These are phyloP conservation scores for Globisporangium yorkense DNA, from an alignment of 352 stramenopile species.

Conservation along the genomic window DNA sequence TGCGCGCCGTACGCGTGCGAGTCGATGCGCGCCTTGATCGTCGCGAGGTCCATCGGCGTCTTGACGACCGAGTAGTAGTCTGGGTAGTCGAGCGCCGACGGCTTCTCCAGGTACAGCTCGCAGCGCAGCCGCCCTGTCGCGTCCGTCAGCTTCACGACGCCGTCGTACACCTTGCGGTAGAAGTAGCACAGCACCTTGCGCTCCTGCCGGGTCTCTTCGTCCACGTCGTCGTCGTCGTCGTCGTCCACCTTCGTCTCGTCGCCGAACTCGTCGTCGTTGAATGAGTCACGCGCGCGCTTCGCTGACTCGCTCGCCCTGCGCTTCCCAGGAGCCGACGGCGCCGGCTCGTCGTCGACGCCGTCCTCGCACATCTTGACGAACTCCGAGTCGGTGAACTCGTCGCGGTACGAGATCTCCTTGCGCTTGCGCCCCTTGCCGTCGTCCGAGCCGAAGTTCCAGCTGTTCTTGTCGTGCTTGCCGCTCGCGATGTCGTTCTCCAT, in stretches of 20 bases:
- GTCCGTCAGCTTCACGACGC: constrained; percentile 76
- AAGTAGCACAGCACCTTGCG: constrained; percentile 77
- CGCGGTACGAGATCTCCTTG: constrained; percentile 84
- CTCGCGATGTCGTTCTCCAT: constrained; percentile 51
- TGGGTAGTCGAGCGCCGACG: constrained; percentile 72
- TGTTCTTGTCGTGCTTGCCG: constrained; percentile 50
- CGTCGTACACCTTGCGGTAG: constrained; percentile 81
- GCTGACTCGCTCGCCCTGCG: constrained; percentile 12
- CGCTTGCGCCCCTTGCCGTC: constrained; percentile 49
- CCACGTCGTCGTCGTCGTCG: constrained; percentile 24
- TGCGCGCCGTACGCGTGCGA: constrained; percentile 57
- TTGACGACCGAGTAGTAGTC: constrained; percentile 90
- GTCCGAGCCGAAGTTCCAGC: constrained; percentile 53
- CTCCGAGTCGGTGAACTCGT: constrained; percentile 82
- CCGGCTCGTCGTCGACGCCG: constrained; percentile 43
- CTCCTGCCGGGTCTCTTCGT: constrained; percentile 37
- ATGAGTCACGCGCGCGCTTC: constrained; percentile 28
- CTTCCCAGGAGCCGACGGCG: constrained; percentile 11
- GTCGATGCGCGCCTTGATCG: constrained; percentile 82
- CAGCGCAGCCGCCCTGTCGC: constrained; percentile 55
- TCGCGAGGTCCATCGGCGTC: constrained; percentile 80
- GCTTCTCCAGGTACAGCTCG: constrained; percentile 76
- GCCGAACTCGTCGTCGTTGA: not conserved
- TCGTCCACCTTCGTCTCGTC: not conserved
- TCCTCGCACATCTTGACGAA: constrained; percentile 88